Base-by-base conservation (phyloP, 768 basidiomycete species). In the Megacollybia marginata region DNA sequence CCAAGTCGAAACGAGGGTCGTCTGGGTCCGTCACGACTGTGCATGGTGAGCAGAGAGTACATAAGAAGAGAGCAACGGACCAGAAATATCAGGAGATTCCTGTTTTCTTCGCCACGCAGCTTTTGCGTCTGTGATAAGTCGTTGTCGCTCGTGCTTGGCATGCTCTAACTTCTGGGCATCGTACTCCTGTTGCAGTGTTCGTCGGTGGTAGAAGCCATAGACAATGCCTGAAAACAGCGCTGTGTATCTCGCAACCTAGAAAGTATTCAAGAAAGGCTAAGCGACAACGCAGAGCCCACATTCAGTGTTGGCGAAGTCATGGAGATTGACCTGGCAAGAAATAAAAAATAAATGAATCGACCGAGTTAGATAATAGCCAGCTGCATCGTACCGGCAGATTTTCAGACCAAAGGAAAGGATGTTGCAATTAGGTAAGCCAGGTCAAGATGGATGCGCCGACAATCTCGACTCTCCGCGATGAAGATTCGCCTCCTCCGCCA, bases 1-100 rank as follows among this genome's bases (percentile, higher is more conserved):
- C 95, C 64, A 97, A 75, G 75, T 97, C 93, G 69, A 97, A 99
- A 55, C 80, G 82, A 48, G 95, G 92, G 69, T 97, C 85, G 59
- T 97, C 95, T 38, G 93, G 90, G 75, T 99, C 83, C 55, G 92
- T 87, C 56, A 96, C 74, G 57, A 95, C 93, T 94, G 67, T 35
- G 48, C 54, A 38, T 33, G 33, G 33, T 43, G 40, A 49, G 35
- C n/a, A 40, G 13, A 36, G 23, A 28, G 13, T 11, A 11, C 40
- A 31, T 9, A 18, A 40, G 13, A 40, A 40, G 5, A 13, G 38
- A 40, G 18, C 38, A 8, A 40, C 38, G 4, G 8, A 40, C 38
- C 18, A 18, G 38, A 15, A 40, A 5, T 3, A 15, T 40, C 18
- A 2, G 13, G 38, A 15, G 38, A 40, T 40, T 40, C 38, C 38